These are phyloP conservation scores for Trichoderma orchidacearum DNA, from an alignment of 495 filamentous ascomycete genomes.

Conservation along the genomic window DNA sequence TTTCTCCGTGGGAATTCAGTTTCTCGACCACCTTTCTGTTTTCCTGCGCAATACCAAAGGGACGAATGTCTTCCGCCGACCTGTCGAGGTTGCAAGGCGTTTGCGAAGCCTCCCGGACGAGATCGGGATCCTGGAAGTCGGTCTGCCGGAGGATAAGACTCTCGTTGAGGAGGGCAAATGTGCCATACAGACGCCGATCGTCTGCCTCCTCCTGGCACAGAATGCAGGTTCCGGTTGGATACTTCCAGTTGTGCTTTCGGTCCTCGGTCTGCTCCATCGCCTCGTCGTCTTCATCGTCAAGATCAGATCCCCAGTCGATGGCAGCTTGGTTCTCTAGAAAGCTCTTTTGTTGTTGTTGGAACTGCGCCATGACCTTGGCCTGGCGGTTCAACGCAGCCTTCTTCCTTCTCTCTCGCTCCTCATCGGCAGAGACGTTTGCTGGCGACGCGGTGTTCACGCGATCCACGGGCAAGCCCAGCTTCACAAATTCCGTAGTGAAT, in stretches of 20 bases:
- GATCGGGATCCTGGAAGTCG: slow-evolving; percentile 64
- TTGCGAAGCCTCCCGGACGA: slow-evolving; percentile 66
- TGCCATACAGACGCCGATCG: slow-evolving; percentile 77
- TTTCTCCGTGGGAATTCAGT: slow-evolving; percentile 53
- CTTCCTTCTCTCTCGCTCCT: slow-evolving; percentile 76
- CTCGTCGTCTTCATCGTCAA: slow-evolving; percentile 49
- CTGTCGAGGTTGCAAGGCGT: slow-evolving; percentile 72
- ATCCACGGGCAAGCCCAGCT: slow-evolving; percentile 35
- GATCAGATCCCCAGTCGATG: slow-evolving; percentile 71
- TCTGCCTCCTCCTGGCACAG: slow-evolving; percentile 93
- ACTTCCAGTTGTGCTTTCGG: slow-evolving; percentile 71
- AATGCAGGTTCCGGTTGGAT: slow-evolving; percentile 88
- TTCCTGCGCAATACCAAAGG: slow-evolving; percentile 79
- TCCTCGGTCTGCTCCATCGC: slow-evolving; percentile 50
- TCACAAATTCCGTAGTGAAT: slow-evolving; percentile 48
- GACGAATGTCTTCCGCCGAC: slow-evolving; percentile 65
- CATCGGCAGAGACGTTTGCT: slow-evolving; percentile 42
- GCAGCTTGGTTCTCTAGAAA: slow-evolving; percentile 78
- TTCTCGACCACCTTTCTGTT: slow-evolving; percentile 69
- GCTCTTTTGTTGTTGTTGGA: slow-evolving; percentile 90
- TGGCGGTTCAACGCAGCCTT: slow-evolving; percentile 76
- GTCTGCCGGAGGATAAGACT: slow-evolving; percentile 83
- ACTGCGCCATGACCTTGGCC: slow-evolving; percentile 88
- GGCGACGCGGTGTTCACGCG: slow-evolving; percentile 39
- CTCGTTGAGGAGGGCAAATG: slow-evolving; percentile 76